phyloP scores from a whole-genome alignment of 2,329 filamentous ascomycete genomes.

The Proliferodiscus dingleyae region DNA sequence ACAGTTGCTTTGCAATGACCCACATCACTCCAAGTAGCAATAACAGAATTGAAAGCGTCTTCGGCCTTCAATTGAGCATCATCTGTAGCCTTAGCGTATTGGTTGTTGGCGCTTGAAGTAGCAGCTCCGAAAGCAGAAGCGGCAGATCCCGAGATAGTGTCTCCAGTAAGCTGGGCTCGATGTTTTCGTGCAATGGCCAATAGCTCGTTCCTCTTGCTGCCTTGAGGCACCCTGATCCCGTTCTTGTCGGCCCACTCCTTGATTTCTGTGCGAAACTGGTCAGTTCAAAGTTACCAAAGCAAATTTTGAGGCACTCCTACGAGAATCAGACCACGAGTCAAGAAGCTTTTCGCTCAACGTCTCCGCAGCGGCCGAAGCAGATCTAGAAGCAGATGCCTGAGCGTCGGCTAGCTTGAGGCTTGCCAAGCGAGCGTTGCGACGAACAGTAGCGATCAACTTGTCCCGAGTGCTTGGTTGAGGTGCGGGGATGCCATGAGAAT shows the following conservation, averaged over 20 bases:
- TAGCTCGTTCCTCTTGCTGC: conserved; percentile 81
- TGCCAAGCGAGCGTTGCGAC: conserved; percentile 82
- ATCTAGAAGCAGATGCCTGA: conserved; percentile 55
- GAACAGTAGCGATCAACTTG: conserved; percentile 81
- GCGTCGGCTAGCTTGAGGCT: conserved; percentile 62
- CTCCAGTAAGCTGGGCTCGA: conserved; percentile 65
- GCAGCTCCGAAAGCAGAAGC: conserved; percentile 65
- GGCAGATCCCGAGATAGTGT: conserved; percentile 52
- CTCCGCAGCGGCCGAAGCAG: conserved; percentile 64
- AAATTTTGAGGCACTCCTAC: conserved; percentile 14
- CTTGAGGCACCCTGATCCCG: conserved; percentile 82
- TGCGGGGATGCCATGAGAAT: conserved; percentile 77
- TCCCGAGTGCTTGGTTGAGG: conserved; percentile 83
- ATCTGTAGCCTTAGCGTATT: conserved; percentile 72
- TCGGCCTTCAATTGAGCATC: conserved; percentile 56
- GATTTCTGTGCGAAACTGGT: conserved; percentile 47
- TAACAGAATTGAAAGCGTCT: conserved; percentile 60
- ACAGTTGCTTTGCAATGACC: conserved; percentile 29
- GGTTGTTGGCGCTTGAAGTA: conserved; percentile 69
- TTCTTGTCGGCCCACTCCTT: conserved; percentile 95
- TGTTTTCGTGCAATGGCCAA: conserved; percentile 86
- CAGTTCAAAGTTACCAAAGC: not conserved
- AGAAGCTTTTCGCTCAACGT: conserved; percentile 79
- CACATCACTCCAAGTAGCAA: conserved; percentile 61
- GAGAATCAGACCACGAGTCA: conserved; percentile 81